A percentile compares a stretch with the other conserved stretches of the same genome.
Evolutionary conservation across 2,329 filamentous ascomycete species (phyloP).

Genomic region (Arthroderma sp.): DNA sequence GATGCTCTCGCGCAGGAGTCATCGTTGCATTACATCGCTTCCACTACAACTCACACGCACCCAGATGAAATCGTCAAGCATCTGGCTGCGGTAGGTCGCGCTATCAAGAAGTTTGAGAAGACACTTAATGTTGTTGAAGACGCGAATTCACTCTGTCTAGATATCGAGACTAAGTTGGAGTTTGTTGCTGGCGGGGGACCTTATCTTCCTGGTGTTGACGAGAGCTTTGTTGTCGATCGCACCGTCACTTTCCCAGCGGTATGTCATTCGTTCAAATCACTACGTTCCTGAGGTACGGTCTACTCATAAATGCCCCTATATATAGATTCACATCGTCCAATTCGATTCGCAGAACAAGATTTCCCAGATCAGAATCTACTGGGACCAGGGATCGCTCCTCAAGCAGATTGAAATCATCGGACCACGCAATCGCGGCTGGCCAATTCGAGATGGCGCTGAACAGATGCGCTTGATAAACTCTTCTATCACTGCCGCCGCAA

Average conservation of each 20-base stretch:
- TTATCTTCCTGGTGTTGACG: slow-evolving; percentile 79
- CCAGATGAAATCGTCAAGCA: slow-evolving; percentile 71
- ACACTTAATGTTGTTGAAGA: slow-evolving; percentile 63
- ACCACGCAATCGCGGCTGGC: slow-evolving; percentile 82
- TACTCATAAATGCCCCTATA: not conserved
- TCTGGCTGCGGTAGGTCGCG: slow-evolving; percentile 54
- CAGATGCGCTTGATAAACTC: slow-evolving; percentile 64
- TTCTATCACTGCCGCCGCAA: slow-evolving; percentile 20
- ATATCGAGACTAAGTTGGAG: slow-evolving; percentile 71
- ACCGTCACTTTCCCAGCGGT: slow-evolving; percentile 70
- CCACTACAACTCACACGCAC: slow-evolving; percentile 60
- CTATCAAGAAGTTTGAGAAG: slow-evolving; percentile 71
- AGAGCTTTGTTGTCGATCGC: slow-evolving; percentile 83
- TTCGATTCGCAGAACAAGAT: slow-evolving; percentile 71
- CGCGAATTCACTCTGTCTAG: slow-evolving; percentile 54
- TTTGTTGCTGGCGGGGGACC: slow-evolving; percentile 70
- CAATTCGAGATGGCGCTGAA: slow-evolving; percentile 74
- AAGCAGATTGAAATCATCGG: slow-evolving; percentile 93
- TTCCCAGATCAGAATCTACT: slow-evolving; percentile 72
- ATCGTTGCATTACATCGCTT: slow-evolving; percentile 78
- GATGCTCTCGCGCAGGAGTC: slow-evolving; percentile 52
- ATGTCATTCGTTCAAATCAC: slow-evolving; percentile 23
- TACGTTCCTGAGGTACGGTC: not conserved
- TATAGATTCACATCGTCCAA: slow-evolving; percentile 71
- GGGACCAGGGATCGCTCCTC: slow-evolving; percentile 88